phyloP scores from a whole-genome alignment of 352 stramenopile genomes.

The Phytophthora fragariae region DNA sequence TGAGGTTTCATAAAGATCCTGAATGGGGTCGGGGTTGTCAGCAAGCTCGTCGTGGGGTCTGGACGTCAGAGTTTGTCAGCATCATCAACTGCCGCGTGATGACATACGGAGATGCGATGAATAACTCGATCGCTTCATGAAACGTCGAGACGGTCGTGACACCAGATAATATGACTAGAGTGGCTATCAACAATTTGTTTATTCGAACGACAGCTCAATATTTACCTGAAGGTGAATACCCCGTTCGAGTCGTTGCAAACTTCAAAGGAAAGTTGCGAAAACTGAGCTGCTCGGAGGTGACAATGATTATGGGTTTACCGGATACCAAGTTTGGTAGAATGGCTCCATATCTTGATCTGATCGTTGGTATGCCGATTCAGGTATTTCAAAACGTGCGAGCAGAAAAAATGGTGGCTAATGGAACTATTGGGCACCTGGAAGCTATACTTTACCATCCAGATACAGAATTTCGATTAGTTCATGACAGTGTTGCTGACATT shows the following conservation, averaged over 20 bases:
- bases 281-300: too few relatives aligned
- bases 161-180: too few relatives aligned
- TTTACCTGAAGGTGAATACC: too few relatives aligned
- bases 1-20: conserved; percentile 7
- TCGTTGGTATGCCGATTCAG: not conserved
- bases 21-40: conserved; percentile 9
- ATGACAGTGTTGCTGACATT: conserved; percentile 10
- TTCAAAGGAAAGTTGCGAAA: too few relatives aligned
- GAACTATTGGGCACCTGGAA: conserved; percentile 7
- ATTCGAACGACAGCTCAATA: too few relatives aligned
- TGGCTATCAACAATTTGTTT: too few relatives aligned
- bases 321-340: conserved; percentile 18
- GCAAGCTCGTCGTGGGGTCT: not conserved
- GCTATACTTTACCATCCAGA: conserved; percentile 3
- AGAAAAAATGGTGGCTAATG: conserved; percentile 15
- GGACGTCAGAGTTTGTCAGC: not conserved
- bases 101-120: not conserved
- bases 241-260: too few relatives aligned
- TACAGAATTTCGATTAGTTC: conserved; percentile 8
- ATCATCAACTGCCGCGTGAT: conserved; percentile 8
- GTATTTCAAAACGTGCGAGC: conserved; percentile 6
- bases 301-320: not conserved
- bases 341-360: conserved; percentile 1
- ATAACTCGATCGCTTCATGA: too few relatives aligned
- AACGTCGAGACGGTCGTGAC: too few relatives aligned